Conservation (phyloP, 73 alveolate species). For the Paramecium pentaurelia region DNA sequence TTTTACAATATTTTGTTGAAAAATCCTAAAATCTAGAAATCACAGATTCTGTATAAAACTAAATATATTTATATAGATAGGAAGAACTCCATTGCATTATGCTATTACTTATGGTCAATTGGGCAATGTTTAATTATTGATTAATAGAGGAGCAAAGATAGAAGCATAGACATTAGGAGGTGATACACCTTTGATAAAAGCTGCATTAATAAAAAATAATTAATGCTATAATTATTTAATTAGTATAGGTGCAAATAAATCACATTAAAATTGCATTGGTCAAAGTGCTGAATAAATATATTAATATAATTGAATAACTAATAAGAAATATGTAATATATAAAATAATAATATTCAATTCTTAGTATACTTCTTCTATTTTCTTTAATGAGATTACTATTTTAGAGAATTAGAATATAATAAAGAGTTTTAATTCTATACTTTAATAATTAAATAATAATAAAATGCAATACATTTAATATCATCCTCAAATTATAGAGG, state of each 20-base stretch:
- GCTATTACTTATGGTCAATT: not conserved
- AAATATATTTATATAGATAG: not conserved
- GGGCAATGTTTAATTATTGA: not conserved
- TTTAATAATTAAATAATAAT: not conserved
- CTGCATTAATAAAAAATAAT: not conserved
- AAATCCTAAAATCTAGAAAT: not conserved
- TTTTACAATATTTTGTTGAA: not conserved
- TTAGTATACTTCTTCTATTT: not conserved
- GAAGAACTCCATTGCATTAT: not conserved
- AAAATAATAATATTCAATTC: not conserved
- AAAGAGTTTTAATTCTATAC: too few relatives aligned
- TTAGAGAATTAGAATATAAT: too few relatives aligned
- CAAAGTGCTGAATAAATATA: conserved; percentile 2
- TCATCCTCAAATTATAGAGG: not conserved
- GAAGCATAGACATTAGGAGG: not conserved
- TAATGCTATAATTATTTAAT: not conserved
- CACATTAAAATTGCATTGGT: not conserved
- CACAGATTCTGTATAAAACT: not conserved
- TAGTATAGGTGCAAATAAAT: not conserved
- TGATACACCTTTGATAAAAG: not conserved
- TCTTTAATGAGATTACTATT: not conserved
- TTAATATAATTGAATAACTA: not conserved
- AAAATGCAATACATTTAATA: not conserved
- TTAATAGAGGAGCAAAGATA: not conserved
- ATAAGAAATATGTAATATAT: not conserved